These are phyloP conservation scores for Rosa lucieae DNA, from an alignment of 306 rosid species.

Conservation along the genomic window DNA sequence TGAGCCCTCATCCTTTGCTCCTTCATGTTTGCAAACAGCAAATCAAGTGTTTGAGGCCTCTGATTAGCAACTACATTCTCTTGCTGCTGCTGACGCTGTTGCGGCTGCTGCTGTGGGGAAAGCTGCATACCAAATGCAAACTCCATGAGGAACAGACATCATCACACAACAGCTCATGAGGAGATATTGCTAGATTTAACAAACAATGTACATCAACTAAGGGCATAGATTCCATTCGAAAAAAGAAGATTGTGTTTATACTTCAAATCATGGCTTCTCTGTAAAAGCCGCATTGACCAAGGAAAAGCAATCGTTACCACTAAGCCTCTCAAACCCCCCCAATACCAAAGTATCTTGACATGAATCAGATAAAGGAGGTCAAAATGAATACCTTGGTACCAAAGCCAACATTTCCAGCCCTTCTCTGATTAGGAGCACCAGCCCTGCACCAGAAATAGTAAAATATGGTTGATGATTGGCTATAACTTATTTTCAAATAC, in stretches of 20 bases:
- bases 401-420: constrained; percentile 46
- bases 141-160: not conserved
- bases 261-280: not conserved
- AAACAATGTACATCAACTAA: not conserved
- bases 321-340: too few species aligned
- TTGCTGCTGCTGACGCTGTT: constrained; percentile 24
- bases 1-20: constrained; percentile 70
- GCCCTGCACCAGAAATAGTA: constrained; percentile 52
- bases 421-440: constrained; percentile 56
- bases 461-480: constrained; percentile 28
- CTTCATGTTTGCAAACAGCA: constrained; percentile 79
- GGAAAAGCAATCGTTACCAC: not conserved
- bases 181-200: not conserved
- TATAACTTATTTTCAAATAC: not conserved
- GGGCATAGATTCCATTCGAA: not conserved
- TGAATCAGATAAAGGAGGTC: not conserved
- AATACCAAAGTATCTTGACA: not conserved
- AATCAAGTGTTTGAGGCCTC: constrained; percentile 78
- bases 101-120: constrained; percentile 32
- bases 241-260: not conserved
- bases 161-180: not conserved
- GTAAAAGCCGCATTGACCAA: not conserved
- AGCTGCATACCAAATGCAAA: constrained; percentile 34
- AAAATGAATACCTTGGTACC: constrained; percentile 50
- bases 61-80: constrained; percentile 45